Evolutionary conservation across 257 asterid genomes (phyloP).

Genomic region (Petrea volubilis): DNA sequence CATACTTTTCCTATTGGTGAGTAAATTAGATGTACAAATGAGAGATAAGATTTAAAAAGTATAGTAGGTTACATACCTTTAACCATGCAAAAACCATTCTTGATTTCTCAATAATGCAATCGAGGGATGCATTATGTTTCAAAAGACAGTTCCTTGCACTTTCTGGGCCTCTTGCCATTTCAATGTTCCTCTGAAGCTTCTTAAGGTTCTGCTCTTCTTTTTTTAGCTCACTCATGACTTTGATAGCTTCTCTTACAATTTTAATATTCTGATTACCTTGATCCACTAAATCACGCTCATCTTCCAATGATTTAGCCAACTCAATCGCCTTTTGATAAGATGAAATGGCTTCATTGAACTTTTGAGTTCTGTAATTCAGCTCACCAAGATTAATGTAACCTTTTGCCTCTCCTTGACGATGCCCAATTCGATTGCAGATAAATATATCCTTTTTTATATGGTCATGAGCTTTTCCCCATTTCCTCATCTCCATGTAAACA

Average conservation of each 20-base stretch:
- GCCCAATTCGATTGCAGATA: slow-evolving; percentile 74
- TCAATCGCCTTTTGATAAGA: slow-evolving; percentile 75
- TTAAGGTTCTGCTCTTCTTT: slow-evolving; percentile 77
- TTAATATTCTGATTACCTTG: slow-evolving; percentile 64
- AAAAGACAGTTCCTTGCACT: slow-evolving; percentile 66
- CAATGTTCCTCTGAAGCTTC: slow-evolving; percentile 66
- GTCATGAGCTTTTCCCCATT: slow-evolving; percentile 66
- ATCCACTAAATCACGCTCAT: slow-evolving; percentile 65
- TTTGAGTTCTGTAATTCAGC: slow-evolving; percentile 70
- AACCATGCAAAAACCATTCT: slow-evolving; percentile 67
- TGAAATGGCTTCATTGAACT: slow-evolving; percentile 65
- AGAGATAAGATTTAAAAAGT: slow-evolving; percentile 16
- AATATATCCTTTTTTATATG: slow-evolving; percentile 73
- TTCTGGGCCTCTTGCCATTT: slow-evolving; percentile 64
- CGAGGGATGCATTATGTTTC: slow-evolving; percentile 68
- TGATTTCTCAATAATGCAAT: slow-evolving; percentile 76
- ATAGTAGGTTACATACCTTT: slow-evolving; percentile 42
- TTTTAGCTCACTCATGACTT: slow-evolving; percentile 64
- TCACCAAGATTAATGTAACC: slow-evolving; percentile 90
- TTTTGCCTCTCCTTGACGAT: slow-evolving; percentile 93
- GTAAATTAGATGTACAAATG: slow-evolving; percentile 15
- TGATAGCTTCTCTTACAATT: slow-evolving; percentile 60
- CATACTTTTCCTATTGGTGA: too few relatives aligned
- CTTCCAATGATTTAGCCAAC: slow-evolving; percentile 88
- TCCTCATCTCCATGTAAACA: slow-evolving; percentile 74